These are phyloP conservation scores for Pseudogymnoascus sp. DNA, from an alignment of 2,329 filamentous ascomycete genomes.

Conservation along the genomic window DNA sequence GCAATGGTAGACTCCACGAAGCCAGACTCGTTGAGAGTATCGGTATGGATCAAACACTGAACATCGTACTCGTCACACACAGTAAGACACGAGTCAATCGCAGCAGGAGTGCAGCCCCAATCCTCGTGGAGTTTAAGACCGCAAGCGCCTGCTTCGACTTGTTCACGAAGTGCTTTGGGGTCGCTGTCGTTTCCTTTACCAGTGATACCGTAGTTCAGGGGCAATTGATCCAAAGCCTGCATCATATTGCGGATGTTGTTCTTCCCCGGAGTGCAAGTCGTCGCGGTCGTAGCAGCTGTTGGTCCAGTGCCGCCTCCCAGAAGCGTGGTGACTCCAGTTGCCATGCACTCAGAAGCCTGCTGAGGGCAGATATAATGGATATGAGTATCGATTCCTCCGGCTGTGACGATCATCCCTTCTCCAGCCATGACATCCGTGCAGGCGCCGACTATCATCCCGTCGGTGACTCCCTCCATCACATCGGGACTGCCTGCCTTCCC, in stretches of 20 bases:
- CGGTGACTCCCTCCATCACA: constrained; percentile 80
- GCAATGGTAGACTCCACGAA: constrained; percentile 87
- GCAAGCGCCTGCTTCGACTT: constrained; percentile 74
- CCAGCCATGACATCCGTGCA: constrained; percentile 89
- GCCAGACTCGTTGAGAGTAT: constrained; percentile 94
- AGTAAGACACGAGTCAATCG: constrained; percentile 76
- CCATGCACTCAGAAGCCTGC: constrained; percentile 74
- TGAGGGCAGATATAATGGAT: constrained; percentile 95
- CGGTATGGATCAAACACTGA: constrained; percentile 90
- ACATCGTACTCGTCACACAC: constrained; percentile 90
- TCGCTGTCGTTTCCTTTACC: constrained; percentile 87
- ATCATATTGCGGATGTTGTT: constrained; percentile 84
- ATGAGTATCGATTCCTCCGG: constrained; percentile 82
- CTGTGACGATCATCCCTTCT: constrained; percentile 84
- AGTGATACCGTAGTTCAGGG: constrained; percentile 83
- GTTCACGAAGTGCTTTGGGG: constrained; percentile 63
- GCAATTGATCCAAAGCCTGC: constrained; percentile 72
- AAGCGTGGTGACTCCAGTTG: constrained; percentile 83
- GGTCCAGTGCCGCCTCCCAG: constrained; percentile 87
- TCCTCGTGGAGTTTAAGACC: constrained; percentile 94
- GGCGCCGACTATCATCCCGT: constrained; percentile 72
- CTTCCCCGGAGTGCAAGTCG: constrained; percentile 83
- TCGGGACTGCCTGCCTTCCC: constrained; percentile 97
- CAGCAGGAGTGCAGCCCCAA: constrained; percentile 85
- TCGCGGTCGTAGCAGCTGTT: constrained; percentile 84